Evolutionary conservation across 225 moss, liverwort and hornwort species (phyloP), one percentile per base, ranked within the genome.

Genomic region (Marchantia polymorpha): DNA sequence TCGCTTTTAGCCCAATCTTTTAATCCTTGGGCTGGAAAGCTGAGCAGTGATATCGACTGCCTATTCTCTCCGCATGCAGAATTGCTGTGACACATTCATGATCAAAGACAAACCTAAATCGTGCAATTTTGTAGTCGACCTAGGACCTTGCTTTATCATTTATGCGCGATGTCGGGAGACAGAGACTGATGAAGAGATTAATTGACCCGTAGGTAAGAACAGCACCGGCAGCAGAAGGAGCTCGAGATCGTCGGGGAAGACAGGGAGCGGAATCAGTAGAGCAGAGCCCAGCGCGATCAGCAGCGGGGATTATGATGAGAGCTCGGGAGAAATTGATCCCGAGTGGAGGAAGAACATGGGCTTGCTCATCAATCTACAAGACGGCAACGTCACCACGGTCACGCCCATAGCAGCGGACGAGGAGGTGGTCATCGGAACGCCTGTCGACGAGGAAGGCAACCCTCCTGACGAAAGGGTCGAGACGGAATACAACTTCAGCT

Each of bases 311-410:
- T 76, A 72, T 51, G 76, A 75, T 19, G 64, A 72, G 12, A 84
- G 81, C 71, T 82, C 83, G 66, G 58, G 77, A 11, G 82, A 90
- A 52, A 88, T 87, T 12, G 84, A 87, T 78, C 91, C 94, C 31
- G 96, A 96, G 77, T 96, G 96, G 96, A 89, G 81, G 72, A 94
- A 85, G 77, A 96, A 96, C 73, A 94, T 96, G 94, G 90, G 89
- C 47, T 89, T 96, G 77, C 90, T 96, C 6, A 89, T 90, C 29
- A 88, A 92, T 74, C 85, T 82, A 23, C 89, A 89, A 74, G 91
- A 91, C 15, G 83, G 84, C 63, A 84, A 68, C 71, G 83, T 82
- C 22, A 83, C 88, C 50, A 52, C 76, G 77, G 86, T 82, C 50
- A 61, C 69, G 15, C 77, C 79, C 19, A 25, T 75, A 53, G 56